These are phyloP conservation scores for Aspergillus glaucus DNA, from an alignment of 2,329 filamentous ascomycete species.

Conservation along the genomic window DNA sequence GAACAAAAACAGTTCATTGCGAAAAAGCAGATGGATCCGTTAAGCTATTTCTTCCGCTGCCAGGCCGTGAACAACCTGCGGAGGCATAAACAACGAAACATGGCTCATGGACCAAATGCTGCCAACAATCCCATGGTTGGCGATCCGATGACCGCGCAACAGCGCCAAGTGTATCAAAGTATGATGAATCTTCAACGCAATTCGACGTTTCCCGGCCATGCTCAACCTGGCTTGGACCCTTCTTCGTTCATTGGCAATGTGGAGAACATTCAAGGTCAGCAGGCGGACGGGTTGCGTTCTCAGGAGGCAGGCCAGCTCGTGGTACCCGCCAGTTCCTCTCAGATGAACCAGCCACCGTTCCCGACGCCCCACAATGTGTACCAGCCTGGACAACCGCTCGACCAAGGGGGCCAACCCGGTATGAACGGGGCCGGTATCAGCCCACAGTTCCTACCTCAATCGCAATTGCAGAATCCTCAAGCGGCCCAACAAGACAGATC, in stretches of 20 bases:
- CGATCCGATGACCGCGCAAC: slow-evolving; percentile 32
- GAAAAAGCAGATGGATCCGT: slow-evolving; percentile 43
- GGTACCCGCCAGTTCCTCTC: slow-evolving; percentile 58
- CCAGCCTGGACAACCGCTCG: slow-evolving; percentile 34
- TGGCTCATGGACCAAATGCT: slow-evolving; percentile 24
- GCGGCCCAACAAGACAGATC: slow-evolving; percentile 38
- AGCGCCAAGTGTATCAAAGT: slow-evolving; percentile 37
- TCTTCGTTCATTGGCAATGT: slow-evolving; percentile 41
- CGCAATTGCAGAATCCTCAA: slow-evolving; percentile 37
- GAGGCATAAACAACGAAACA: slow-evolving; percentile 27
- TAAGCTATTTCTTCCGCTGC: slow-evolving; percentile 46
- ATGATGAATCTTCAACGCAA: slow-evolving; percentile 37
- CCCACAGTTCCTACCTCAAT: slow-evolving; percentile 37
- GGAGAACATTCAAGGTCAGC: slow-evolving; percentile 54
- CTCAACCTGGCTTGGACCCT: slow-evolving; percentile 26
- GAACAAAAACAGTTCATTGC: slow-evolving; percentile 44
- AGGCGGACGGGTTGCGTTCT: slow-evolving; percentile 55
- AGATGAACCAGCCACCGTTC: slow-evolving; percentile 39
- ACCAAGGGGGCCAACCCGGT: slow-evolving; percentile 32
- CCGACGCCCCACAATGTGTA: slow-evolving; percentile 38
- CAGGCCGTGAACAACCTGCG: slow-evolving; percentile 41
- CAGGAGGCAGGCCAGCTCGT: slow-evolving; percentile 57
- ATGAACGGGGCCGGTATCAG: slow-evolving; percentile 33
- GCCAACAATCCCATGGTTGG: slow-evolving; percentile 27
- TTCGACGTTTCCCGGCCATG: slow-evolving; percentile 27